phyloP scores from a whole-genome alignment of 495 filamentous ascomycete species.

The Parmelia sp. region DNA sequence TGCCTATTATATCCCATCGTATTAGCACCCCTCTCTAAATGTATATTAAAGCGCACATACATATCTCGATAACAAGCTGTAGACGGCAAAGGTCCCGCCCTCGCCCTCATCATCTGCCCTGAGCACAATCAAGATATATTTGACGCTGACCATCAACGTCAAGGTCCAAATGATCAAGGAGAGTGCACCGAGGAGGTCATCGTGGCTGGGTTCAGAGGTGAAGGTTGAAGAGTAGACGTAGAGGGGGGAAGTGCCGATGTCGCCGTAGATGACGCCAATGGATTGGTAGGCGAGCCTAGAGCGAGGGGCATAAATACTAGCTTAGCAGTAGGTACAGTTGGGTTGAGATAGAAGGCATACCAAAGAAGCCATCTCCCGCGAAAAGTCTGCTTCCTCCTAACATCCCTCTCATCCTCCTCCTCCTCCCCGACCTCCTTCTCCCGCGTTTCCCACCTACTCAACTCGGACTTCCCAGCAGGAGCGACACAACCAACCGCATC shows the following conservation, averaged over 20 bases:
- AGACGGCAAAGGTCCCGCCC: constrained; percentile 68
- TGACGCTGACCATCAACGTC: constrained; percentile 66
- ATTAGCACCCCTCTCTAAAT: not conserved
- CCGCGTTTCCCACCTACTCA: not conserved
- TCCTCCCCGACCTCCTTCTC: constrained; percentile 18
- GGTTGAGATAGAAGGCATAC: not conserved
- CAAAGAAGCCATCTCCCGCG: constrained; percentile 22
- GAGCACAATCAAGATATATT: constrained; percentile 65
- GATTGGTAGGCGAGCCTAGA: constrained; percentile 60
- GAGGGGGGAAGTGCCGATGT: constrained; percentile 69
- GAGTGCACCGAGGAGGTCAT: constrained; percentile 60
- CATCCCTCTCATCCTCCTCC: constrained; percentile 32
- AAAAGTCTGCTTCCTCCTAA: constrained; percentile 25
- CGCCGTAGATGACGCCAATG: constrained; percentile 68
- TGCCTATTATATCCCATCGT: constrained; percentile 29
- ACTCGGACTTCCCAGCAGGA: not conserved
- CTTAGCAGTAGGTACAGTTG: not conserved
- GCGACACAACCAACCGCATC: constrained; percentile 7
- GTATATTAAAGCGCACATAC: constrained; percentile 34
- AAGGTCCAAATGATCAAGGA: constrained; percentile 71
- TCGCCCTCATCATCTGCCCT: constrained; percentile 70
- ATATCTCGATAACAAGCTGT: constrained; percentile 64
- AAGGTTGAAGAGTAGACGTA: constrained; percentile 72
- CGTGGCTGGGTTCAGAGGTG: constrained; percentile 45
- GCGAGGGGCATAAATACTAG: not conserved